Conservation (phyloP, 768 basidiomycete genomes). For the Rhodotorula toruloides region DNA sequence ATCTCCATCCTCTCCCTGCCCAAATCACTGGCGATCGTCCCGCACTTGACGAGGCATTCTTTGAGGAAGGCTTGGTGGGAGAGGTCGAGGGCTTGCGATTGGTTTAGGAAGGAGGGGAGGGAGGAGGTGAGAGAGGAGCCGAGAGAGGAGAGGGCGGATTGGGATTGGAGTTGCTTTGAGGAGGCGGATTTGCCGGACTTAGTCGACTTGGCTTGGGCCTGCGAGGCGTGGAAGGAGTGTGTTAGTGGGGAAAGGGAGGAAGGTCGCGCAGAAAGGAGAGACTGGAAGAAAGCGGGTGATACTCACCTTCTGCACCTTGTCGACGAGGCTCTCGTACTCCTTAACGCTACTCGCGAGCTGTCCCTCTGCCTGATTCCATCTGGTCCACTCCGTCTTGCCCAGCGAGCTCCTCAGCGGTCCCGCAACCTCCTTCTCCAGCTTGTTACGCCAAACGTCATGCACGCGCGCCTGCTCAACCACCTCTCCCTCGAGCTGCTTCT, state of each 20-base stretch:
- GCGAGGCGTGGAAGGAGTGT: neutral
- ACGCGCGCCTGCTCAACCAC: constrained; percentile 14
- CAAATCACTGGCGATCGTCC: constrained; percentile 36
- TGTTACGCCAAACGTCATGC: constrained; percentile 25
- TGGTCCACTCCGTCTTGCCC: constrained; percentile 27
- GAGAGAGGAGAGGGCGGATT: constrained; percentile 21
- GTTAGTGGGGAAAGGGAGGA: neutral
- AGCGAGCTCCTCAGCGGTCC: constrained; percentile 15
- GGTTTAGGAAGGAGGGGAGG: constrained; percentile 21
- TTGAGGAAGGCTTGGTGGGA: constrained; percentile 28
- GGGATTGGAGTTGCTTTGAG: constrained; percentile 34
- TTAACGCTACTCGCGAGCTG: constrained; percentile 4
- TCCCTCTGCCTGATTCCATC: constrained; percentile 15
- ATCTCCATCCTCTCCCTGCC: constrained; percentile 41
- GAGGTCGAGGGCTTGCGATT: constrained; percentile 24
- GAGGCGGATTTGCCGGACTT: constrained; percentile 17
- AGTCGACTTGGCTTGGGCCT: constrained; percentile 32
- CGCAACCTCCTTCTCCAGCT: constrained; percentile 23
- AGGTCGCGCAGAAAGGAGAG: neutral
- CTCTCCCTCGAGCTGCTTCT: constrained; percentile 23
- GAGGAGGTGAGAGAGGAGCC: constrained; percentile 19
- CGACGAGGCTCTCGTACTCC: constrained; percentile 28
- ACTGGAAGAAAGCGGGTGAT: neutral
- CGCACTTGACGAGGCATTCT: constrained; percentile 29
- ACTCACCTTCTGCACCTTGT: constrained; percentile 37